Evolutionary conservation across 2,329 filamentous ascomycete genomes (phyloP).

Genomic region (Triangularia setosa): DNA sequence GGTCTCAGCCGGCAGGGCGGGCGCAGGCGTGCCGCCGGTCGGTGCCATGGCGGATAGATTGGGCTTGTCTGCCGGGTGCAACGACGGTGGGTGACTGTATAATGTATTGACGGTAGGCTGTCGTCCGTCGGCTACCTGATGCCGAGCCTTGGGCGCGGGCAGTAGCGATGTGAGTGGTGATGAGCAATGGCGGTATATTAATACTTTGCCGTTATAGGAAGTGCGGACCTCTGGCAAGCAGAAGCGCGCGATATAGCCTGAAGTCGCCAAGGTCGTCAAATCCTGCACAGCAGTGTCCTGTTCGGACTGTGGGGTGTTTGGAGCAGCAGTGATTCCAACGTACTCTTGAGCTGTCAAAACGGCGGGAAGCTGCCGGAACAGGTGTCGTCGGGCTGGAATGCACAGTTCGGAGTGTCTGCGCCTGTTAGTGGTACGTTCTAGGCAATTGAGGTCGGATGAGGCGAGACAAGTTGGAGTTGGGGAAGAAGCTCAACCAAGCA

Average conservation of each 20-base stretch:
- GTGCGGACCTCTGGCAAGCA: slow-evolving; percentile 18
- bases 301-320: slow-evolving; percentile 4
- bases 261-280: slow-evolving; percentile 16
- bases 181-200: slow-evolving; percentile 17
- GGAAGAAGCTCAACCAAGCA: not conserved
- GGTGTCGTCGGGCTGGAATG: not conserved
- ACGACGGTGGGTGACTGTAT: slow-evolving; percentile 5
- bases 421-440: not conserved
- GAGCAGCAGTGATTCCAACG: not conserved
- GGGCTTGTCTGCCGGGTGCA: slow-evolving; percentile 4
- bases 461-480: not conserved
- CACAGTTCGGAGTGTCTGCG: not conserved
- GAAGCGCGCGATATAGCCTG: slow-evolving; percentile 24
- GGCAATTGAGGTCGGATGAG: not conserved
- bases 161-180: slow-evolving; percentile 13
- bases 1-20: slow-evolving; percentile 16
- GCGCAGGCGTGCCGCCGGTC: slow-evolving; percentile 10
- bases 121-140: slow-evolving; percentile 8
- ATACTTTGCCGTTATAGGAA: slow-evolving; percentile 23
- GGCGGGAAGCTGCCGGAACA: not conserved
- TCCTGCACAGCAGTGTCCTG: not conserved
- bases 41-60: slow-evolving; percentile 22
- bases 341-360: not conserved
- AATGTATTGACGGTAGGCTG: not conserved
- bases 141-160: slow-evolving; percentile 8